Percentiles rank a stretch among this genome's conserved stretches.
These are phyloP conservation scores for Lachnellula occidentalis DNA, from an alignment of 2,329 filamentous ascomycete genomes.

Conservation along the genomic window DNA sequence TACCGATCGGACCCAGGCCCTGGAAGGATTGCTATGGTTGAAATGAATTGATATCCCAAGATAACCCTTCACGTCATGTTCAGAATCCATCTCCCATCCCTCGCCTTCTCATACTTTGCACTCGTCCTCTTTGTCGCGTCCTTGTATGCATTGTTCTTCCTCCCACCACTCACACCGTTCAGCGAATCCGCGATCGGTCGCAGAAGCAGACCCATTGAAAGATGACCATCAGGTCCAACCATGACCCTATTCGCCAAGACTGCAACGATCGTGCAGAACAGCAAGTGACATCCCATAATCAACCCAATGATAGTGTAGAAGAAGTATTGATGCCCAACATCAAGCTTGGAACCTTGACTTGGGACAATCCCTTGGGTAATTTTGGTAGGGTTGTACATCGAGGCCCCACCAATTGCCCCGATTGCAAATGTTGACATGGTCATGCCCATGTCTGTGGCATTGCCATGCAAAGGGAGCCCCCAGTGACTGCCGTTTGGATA, in stretches of 20 bases:
- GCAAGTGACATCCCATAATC: slow-evolving; percentile 19
- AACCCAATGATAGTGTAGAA: slow-evolving; percentile 36
- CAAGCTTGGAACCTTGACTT: slow-evolving; percentile 17
- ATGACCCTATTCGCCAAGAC: slow-evolving; percentile 25
- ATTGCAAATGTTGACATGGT: slow-evolving; percentile 34
- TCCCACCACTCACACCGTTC: slow-evolving; percentile 18
- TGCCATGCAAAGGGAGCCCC: slow-evolving; percentile 32
- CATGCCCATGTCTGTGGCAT: slow-evolving; percentile 31
- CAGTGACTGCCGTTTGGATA: slow-evolving; percentile 39
- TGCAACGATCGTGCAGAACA: slow-evolving; percentile 23
- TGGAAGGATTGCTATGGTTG: neutral
- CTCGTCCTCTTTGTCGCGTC: slow-evolving; percentile 21
- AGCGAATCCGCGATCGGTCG: slow-evolving; percentile 27
- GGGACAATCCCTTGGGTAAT: slow-evolving; percentile 14
- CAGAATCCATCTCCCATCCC: slow-evolving; percentile 21
- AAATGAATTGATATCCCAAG: neutral
- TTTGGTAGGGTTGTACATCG: slow-evolving; percentile 15
- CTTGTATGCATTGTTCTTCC: slow-evolving; percentile 20
- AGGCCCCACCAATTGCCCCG: slow-evolving; percentile 26
- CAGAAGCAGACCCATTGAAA: slow-evolving; percentile 25
- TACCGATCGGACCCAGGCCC: neutral
- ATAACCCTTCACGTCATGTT: slow-evolving; percentile 14
- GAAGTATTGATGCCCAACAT: slow-evolving; percentile 40
- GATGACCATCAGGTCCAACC: slow-evolving; percentile 23
- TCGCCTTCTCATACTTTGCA: slow-evolving; percentile 23